Evolutionary conservation across 2,329 filamentous ascomycete genomes (phyloP), one percentile per base, ranked within the genome.

Genomic region (Aspergillus aculeatinus): DNA sequence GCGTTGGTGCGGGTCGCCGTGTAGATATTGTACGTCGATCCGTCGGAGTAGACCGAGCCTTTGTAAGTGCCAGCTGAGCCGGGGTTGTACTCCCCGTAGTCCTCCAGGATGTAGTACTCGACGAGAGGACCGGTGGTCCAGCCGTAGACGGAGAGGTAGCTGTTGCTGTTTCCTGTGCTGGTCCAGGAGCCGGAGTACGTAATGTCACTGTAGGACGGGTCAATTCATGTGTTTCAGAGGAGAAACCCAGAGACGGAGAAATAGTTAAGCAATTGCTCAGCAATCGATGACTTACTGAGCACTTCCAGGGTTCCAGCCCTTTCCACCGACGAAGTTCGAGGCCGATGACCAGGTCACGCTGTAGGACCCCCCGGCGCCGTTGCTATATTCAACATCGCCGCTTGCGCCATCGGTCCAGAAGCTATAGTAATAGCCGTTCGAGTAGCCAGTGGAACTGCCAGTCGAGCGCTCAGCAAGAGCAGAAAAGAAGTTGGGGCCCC

Each of bases 291-390:
- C 72, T 63, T 77, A 85, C 82, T 81, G 76, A 31, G 76, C 71
- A 60, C 71, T 78, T 50, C 83, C 84, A 19, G 83, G 79, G 58
- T 80, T 80, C 83, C 84, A 86, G 44, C 85, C 84, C 73, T 85
- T 86, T 33, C 84, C 85, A 60, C 77, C 82, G 33, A 85, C 83
- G 50, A 85, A 81, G 76, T 85, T 83, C 35, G 82, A 82, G 25
- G 70, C 73, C 51, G 76, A 75, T 48, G 62, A 68, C 83, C 82
- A 85, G 39, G 65, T 67, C 0, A 81, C 74, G 35, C 67, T 76
- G 74, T 83, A 84, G 29, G 73, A 67, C 1, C 81, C 81, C 3
- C 65, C 74, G 5, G 67, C 65, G 2, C 75, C 74, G 68, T 83
- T 83, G 57, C 67, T 79, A 70, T 82, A 83, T 31, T 72, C 77